Conservation (phyloP, 352 stramenopile species). For the Vaucheria bursata region DNA sequence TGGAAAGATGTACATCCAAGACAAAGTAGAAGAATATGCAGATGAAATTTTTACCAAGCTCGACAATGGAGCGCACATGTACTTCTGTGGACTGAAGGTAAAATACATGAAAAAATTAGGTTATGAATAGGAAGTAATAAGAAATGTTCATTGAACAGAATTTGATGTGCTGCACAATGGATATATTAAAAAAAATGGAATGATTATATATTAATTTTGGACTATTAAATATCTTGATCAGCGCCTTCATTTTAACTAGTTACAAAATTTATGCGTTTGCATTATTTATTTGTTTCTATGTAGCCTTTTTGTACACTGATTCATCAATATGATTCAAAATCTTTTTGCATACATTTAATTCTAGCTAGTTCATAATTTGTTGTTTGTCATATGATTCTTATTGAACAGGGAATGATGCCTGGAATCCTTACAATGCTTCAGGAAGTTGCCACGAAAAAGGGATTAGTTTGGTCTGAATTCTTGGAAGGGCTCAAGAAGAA, state of each 20-base stretch:
- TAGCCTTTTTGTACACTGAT: no score
- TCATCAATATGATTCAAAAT: neutral
- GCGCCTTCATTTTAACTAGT: neutral
- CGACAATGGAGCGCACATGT: constrained; percentile 67
- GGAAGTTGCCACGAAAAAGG: constrained; percentile 58
- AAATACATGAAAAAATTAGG: no score
- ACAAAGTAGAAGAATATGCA: constrained; percentile 67
- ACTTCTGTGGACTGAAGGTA: constrained; percentile 70
- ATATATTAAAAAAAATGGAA: neutral
- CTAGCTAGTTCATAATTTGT: neutral
- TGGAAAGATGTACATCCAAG: constrained; percentile 77
- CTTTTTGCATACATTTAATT: neutral
- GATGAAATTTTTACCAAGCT: constrained; percentile 70
- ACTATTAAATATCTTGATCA: neutral
- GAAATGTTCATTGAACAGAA: neutral
- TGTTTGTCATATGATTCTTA: neutral
- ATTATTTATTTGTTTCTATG: no score
- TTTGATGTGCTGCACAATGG: neutral
- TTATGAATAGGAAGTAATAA: neutral
- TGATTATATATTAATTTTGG: neutral
- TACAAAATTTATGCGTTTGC: no score
- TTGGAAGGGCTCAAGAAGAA: constrained; percentile 66
- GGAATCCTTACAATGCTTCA: constrained; percentile 70
- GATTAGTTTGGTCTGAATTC: constrained; percentile 62
- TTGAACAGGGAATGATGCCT: constrained; percentile 68